phyloP scores from a whole-genome alignment of 768 basidiomycete genomes.

The Phylloporus rhodoxanthus region DNA sequence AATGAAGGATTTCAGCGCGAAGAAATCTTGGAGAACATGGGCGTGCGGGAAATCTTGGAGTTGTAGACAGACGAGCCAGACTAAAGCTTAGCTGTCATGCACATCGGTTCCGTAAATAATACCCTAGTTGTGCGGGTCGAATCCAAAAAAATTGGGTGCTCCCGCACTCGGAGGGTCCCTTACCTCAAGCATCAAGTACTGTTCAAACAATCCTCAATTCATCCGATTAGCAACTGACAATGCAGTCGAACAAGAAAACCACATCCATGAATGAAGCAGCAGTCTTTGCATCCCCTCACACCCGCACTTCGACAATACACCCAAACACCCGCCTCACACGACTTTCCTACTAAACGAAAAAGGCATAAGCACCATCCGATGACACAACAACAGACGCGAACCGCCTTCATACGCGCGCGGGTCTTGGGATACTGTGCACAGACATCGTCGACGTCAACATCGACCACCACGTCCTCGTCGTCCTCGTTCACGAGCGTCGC shows the following conservation, averaged over 20 bases:
- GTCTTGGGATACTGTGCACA: constrained; percentile 15
- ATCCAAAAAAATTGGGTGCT: too few species aligned
- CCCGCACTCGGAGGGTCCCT: background rate
- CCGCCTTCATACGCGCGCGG: constrained; percentile 20
- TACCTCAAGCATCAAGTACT: background rate
- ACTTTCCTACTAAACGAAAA: constrained; percentile 9
- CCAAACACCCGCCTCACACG: constrained; percentile 7
- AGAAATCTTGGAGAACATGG: too few species aligned
- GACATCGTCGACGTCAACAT: constrained; percentile 14
- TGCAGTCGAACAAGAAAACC: background rate
- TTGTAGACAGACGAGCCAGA: too few species aligned
- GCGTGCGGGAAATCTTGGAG: too few species aligned
- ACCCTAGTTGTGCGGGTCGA: too few species aligned
- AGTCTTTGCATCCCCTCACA: background rate
- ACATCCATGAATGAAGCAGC: background rate
- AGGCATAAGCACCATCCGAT: background rate
- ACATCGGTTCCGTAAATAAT: too few species aligned
- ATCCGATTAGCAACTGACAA: background rate
- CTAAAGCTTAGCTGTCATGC: too few species aligned
- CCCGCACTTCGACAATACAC: constrained; percentile 14
- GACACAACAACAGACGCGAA: constrained; percentile 8
- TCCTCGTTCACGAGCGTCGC: constrained; percentile 26
- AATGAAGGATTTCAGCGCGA: too few species aligned
- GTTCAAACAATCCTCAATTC: background rate
- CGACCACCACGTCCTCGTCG: constrained; percentile 9